Conservation (phyloP, 495 filamentous ascomycete species). For the Xeromyces bisporus region DNA sequence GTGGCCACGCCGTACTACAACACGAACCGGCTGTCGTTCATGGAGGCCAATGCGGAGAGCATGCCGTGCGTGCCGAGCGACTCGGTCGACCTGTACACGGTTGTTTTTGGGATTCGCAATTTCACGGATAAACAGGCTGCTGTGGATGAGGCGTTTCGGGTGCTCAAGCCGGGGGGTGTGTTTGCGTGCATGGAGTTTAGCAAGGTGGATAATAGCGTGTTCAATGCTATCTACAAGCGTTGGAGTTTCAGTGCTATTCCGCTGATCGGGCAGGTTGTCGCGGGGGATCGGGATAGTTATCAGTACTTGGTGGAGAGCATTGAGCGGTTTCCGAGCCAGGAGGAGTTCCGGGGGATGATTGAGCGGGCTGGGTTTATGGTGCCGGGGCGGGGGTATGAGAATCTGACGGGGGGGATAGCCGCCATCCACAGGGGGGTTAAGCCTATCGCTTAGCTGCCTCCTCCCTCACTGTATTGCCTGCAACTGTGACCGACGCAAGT, state of each 20-base stretch:
- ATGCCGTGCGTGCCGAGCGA: constrained; percentile 45
- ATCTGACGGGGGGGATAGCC: constrained; percentile 81
- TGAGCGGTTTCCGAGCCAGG: constrained; percentile 76
- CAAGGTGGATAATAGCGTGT: constrained; percentile 52
- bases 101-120: constrained; percentile 94
- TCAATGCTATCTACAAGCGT: constrained; percentile 81
- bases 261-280: constrained; percentile 86
- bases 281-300: constrained; percentile 86
- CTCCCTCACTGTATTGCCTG: too few relatives aligned
- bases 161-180: constrained; percentile 85
- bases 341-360: constrained; percentile 75
- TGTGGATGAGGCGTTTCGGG: constrained; percentile 62
- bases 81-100: constrained; percentile 82
- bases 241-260: constrained; percentile 95
- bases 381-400: constrained; percentile 66
- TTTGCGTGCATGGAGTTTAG: constrained; percentile 96
- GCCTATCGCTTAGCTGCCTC: constrained; percentile 31
- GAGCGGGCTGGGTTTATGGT: constrained; percentile 72
- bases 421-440: constrained; percentile 96
- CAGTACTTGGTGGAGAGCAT: constrained; percentile 99
- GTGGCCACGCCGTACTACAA: constrained; percentile 39
- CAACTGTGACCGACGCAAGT: too few relatives aligned
- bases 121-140: constrained; percentile 77
- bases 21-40: constrained; percentile 47
- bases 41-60: constrained; percentile 80